These are phyloP conservation scores for Globisporangium cederbergense DNA, from an alignment of 352 stramenopile species.

Conservation along the genomic window DNA sequence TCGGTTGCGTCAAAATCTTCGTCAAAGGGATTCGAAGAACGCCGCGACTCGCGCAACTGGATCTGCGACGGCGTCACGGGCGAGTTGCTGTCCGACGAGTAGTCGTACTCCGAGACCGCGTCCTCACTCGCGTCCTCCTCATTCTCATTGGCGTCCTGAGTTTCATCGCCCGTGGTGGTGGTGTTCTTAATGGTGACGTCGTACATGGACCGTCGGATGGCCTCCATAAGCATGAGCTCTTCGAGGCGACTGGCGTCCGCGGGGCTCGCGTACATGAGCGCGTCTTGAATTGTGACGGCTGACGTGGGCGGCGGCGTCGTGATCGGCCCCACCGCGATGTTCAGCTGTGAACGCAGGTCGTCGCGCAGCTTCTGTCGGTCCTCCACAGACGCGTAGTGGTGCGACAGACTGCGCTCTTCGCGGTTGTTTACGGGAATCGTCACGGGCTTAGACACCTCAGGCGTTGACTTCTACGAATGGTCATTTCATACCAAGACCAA, in stretches of 20 bases:
- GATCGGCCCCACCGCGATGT: slow-evolving; percentile 50
- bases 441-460: slow-evolving; percentile 15
- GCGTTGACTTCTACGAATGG: slow-evolving; percentile 1
- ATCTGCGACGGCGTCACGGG: slow-evolving; percentile 8
- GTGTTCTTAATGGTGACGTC: slow-evolving; percentile 42
- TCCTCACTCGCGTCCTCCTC: not conserved
- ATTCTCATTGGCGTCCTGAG: not conserved
- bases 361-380: slow-evolving; percentile 73
- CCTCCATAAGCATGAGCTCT: slow-evolving; percentile 81
- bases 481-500: not conserved
- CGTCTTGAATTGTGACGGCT: slow-evolving; percentile 22
- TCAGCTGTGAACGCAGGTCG: slow-evolving; percentile 65
- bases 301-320: slow-evolving; percentile 48
- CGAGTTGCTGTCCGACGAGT: slow-evolving; percentile 3
- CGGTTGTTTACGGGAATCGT: slow-evolving; percentile 4
- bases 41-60: slow-evolving; percentile 4
- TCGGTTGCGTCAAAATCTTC: slow-evolving; percentile 7
- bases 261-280: slow-evolving; percentile 34
- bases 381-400: slow-evolving; percentile 68
- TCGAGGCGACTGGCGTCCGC: slow-evolving; percentile 60
- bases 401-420: slow-evolving; percentile 28
- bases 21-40: slow-evolving; percentile 10
- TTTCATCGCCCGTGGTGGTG: not conserved
- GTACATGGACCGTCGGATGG: slow-evolving; percentile 77
- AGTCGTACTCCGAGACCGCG: slow-evolving; percentile 4